A percentile compares a stretch with the other conserved stretches of the same genome.
Evolutionary conservation across 169 alveolate genomes (phyloP).

Genomic region (Cyclospora cayetanensis): DNA sequence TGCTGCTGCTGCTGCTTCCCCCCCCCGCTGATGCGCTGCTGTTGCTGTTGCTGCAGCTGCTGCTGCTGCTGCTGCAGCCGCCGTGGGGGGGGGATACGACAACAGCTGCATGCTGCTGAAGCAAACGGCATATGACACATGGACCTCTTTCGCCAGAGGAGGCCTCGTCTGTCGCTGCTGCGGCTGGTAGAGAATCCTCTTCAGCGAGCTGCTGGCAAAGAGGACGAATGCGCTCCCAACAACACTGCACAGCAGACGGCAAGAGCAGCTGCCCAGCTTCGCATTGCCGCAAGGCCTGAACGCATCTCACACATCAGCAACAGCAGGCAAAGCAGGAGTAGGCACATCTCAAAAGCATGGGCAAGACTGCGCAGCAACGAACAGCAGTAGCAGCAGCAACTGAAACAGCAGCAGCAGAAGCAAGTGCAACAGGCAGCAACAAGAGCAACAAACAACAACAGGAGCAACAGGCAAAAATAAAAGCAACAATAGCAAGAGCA

Average conservation of each 20-base stretch:
- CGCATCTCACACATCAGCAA: too few relatives aligned
- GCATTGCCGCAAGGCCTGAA: constrained; percentile 6
- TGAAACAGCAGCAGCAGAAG: too few relatives aligned
- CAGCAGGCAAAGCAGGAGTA: constrained; percentile 11
- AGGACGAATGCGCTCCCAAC: constrained; percentile 36
- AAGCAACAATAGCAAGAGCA: too few relatives aligned
- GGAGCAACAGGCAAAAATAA: too few relatives aligned
- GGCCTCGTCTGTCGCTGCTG: not conserved
- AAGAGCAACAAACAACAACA: too few relatives aligned
- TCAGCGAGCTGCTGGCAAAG: constrained; percentile 50
- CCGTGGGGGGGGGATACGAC: not conserved
- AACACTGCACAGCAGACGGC: constrained; percentile 47
- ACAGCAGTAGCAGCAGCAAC: too few relatives aligned
- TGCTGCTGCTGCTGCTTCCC: constrained; percentile 21
- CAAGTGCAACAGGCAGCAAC: too few relatives aligned
- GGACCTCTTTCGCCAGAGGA: not conserved
- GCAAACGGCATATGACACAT: constrained; percentile 30
- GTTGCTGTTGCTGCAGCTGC: constrained; percentile 5
- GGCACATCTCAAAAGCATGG: too few relatives aligned
- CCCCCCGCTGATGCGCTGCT: too few relatives aligned
- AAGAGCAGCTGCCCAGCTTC: constrained; percentile 16
- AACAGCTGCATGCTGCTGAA: constrained; percentile 37
- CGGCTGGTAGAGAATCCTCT: constrained; percentile 4
- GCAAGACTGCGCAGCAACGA: too few relatives aligned
- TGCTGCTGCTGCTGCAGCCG: constrained; percentile 56